Evolutionary conservation across 2,329 filamentous ascomycete genomes (phyloP), one percentile per base, ranked within the genome.

Genomic region (Fusarium sp.): DNA sequence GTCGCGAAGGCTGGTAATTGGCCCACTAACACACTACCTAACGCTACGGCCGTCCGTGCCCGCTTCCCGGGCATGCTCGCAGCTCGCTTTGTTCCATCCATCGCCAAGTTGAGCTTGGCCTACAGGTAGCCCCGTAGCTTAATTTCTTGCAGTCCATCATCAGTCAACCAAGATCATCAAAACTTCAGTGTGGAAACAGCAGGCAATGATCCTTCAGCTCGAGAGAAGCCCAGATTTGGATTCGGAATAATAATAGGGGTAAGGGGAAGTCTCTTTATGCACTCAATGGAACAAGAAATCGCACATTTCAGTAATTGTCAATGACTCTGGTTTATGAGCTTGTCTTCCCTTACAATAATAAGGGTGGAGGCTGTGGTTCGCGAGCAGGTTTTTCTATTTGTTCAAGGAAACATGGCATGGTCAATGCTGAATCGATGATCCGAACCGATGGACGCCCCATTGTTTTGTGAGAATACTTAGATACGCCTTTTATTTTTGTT

Each of bases 1-100:
- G 74, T 75, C 60, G 72, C 45, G 54, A 20, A 47, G 63, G 39
- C 56, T 56, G 36, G 45, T 60, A 67, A 75, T 75, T 75, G 73
- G 73, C 35, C 42, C 47, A 74, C 60, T n/a, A 47, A 58, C 28
- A 30, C 41, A 74, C 60, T 32, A 35, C 32, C 32, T 35, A 42
- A 63, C 28, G 22, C 32, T 22, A 20, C 14, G 17, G 17, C 51
- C 44, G 69, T 64, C 72, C 51, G 69, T 75, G 72, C 32, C 32
- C 32, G 32, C 72, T 68, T 54, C 50, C 51, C 59, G 32, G 32
- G 32, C 14, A 62, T 38, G 56, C 42, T 38, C 20, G 42, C 42
- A n/a, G 24, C 32, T 36, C 42, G n/a, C 42, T 28, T 51, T 24
- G 51, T 24, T 57, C 28, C 44, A 57, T 63, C 56, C 63, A 54